Conservation (phyloP, 108 stramenopile species). For the Cyclotella choctawhatcheeana region DNA sequence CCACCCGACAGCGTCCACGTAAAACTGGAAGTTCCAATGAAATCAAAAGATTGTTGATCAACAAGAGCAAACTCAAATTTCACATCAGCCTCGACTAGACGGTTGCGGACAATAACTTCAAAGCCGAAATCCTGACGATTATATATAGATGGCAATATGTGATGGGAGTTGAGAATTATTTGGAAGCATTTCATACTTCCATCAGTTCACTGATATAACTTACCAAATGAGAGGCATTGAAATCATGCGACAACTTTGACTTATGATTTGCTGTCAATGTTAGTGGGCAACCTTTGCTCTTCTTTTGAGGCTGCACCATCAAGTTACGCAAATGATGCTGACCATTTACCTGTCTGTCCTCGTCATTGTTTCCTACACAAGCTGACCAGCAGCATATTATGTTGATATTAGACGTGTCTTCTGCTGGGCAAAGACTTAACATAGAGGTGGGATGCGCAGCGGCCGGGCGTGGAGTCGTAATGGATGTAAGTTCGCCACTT, state of each 20-base stretch:
- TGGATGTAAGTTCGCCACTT: constrained; percentile 17
- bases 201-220: constrained; percentile 5
- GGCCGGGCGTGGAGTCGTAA: neutral
- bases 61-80: constrained; percentile 67
- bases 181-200: neutral
- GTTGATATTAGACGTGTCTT: constrained; percentile 55
- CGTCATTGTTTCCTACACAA: constrained; percentile 21
- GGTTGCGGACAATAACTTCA: constrained; percentile 63
- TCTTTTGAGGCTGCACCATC: constrained; percentile 55
- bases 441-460: constrained; percentile 77
- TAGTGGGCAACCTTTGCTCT: constrained; percentile 67
- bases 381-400: constrained; percentile 77
- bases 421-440: constrained; percentile 58
- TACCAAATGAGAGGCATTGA: constrained; percentile 60
- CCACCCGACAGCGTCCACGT: constrained; percentile 51
- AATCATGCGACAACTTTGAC: constrained; percentile 59
- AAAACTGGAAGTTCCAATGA: constrained; percentile 61
- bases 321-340: constrained; percentile 71
- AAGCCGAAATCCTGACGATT: constrained; percentile 62
- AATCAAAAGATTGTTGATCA: constrained; percentile 57
- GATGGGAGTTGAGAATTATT: neutral
- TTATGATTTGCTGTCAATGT: constrained; percentile 62
- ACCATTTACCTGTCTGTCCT: constrained; percentile 40
- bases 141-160: neutral
- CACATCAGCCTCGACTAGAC: constrained; percentile 58